Base-by-base conservation (phyloP, 352 stramenopile species). In the Phytophthora rubi region DNA sequence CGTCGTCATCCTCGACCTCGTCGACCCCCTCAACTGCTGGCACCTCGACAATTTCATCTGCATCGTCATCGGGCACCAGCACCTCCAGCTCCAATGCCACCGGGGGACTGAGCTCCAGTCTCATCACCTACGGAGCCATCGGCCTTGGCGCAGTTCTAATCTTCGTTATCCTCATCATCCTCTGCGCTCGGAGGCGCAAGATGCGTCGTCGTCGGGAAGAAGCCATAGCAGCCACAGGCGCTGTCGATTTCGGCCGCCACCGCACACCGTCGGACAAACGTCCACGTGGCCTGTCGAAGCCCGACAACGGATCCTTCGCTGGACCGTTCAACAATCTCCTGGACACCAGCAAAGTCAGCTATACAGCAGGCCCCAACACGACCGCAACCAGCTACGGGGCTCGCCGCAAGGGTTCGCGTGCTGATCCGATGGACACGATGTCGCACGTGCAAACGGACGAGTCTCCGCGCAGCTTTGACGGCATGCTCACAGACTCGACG, bases 101-200 rank as follows among this genome's bases (percentile, higher is more conserved):
- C 3, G 58, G 48, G 8, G 65, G 61, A 59, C 53, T 77, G 8
- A 75, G 59, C 65, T 70, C 65, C 18, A 70, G 58, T 35, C 62
- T 83, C 35, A 64, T 85, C 68, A 83, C 80, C 52, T 88, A 86
- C 60, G 80, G 66, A 35, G 81, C 76, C 32, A 90, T 90, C 49
- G 81, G 79, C 10, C 73, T 85, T 16, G 85, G 81, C 28, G 82
- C 66, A 15, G 54, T 89, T n/a, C 49, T 90, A 4, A 66, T 90
- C 9, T 18, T 90, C 10, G 59, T 89, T 30, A 64, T 90, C 30
- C 32, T 89, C n/a, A n/a, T 79, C 33, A 68, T 85, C 57, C 53
- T 89, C 16, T 88, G 81, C 61, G 39, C 81, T 21, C 79, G 81
- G 39, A 78, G 80, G 28, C 75, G 81, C 45, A 87, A 87, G 59